Base-by-base conservation (phyloP, 169 alveolate species). In the Pseudocohnilembus persalinus region DNA sequence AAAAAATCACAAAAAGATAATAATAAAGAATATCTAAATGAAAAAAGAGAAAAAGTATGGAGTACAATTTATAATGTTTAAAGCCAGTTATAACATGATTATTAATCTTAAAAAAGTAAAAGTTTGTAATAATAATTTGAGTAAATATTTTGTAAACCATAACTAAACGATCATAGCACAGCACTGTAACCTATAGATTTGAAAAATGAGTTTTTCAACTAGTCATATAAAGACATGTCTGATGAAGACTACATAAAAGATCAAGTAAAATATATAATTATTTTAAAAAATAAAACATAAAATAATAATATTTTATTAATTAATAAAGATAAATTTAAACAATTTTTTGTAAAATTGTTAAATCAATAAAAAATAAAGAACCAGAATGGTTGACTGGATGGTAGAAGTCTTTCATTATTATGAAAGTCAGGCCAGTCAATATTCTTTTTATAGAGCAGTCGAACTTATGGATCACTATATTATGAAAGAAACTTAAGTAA, bases 321-420 rank as follows among this genome's bases (percentile, higher is more conserved):
- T 11, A 11, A 49, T 49, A 20, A 49, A 11, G 68, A 20, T 20
- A 11, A 20, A 49, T 49, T 49, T 49, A 49, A 49, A 49, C 20
- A 20, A 20, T 49, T 49, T 49, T 4, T 73, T 93, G 16, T 77
- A 83, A 28, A 83, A 73, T 27, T 97, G 94, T 81, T 82, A 88
- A 34, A 93, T 96, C 29, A 88, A 94, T 73, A 86, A 89, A 27
- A 77, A 89, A 63, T 92, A 89, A 77, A 87, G 98, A 78, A 90
- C 94, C 1, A 92, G 93, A 83, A 96, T 96, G 98, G 95, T 94
- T 29, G 98, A 94, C 81, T 96, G 98, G 97, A 94, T 96, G 96
- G 88, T 91, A 25, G 98, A 96, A 90, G 98, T 96, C 24, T 80
- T 93, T 29, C 74, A 89, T 25, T 90, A 92, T 72, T 96, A 91